A percentile compares a stretch with the other conserved stretches of the same genome.
Evolutionary conservation across 768 basidiomycete species (phyloP).

Genomic region (Gloeopeniophorella convolvens): DNA sequence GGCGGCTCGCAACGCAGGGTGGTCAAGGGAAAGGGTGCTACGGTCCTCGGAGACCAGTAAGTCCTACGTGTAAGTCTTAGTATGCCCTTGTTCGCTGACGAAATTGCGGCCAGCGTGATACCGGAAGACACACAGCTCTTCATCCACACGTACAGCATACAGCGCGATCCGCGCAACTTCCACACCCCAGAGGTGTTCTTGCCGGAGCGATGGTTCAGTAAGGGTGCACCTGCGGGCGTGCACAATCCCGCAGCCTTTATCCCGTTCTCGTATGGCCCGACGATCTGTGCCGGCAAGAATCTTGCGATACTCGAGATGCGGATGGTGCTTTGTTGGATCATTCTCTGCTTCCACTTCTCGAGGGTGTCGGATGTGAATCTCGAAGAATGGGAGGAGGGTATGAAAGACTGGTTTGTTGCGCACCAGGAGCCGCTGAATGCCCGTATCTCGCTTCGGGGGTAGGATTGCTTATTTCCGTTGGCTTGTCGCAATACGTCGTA

Average conservation of each 20-base stretch:
- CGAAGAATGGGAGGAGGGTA: slow-evolving; percentile 8
- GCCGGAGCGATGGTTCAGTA: slow-evolving; percentile 14
- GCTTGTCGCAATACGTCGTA: no score
- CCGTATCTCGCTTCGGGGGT: neutral
- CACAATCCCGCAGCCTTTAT: slow-evolving; percentile 33
- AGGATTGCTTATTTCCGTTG: neutral
- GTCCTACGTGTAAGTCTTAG: no score
- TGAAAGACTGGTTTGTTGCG: slow-evolving; percentile 13
- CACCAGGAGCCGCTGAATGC: slow-evolving; percentile 6
- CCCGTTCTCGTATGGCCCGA: slow-evolving; percentile 38
- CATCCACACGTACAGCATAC: slow-evolving; percentile 18
- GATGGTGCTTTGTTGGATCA: slow-evolving; percentile 32
- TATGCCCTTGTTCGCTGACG: no score
- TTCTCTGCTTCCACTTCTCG: slow-evolving; percentile 31
- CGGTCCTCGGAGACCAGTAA: no score
- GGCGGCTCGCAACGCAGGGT: no score
- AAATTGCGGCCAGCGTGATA: no score
- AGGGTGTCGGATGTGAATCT: neutral
- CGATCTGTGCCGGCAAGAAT: slow-evolving; percentile 38
- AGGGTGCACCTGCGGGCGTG: slow-evolving; percentile 5
- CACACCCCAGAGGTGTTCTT: slow-evolving; percentile 13
- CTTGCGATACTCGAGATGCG: slow-evolving; percentile 38
- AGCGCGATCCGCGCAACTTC: slow-evolving; percentile 15
- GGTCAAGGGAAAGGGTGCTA: no score
- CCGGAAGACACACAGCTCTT: slow-evolving; percentile 16